These are phyloP conservation scores for Penicillium lividum DNA, from an alignment of 495 filamentous ascomycete genomes.

Conservation along the genomic window DNA sequence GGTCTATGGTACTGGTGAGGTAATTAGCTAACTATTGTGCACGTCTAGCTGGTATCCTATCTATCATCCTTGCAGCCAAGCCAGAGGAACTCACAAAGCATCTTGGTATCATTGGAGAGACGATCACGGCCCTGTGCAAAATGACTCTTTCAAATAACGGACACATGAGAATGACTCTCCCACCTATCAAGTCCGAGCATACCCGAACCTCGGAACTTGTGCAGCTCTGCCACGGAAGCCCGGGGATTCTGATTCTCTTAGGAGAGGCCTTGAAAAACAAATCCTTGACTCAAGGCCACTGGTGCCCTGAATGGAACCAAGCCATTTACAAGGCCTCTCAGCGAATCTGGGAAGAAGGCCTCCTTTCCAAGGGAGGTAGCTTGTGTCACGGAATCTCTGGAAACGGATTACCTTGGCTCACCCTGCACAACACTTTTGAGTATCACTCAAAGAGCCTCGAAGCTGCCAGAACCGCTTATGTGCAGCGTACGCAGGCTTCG, in stretches of 20 bases:
- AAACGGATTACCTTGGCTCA: slow-evolving; percentile 45
- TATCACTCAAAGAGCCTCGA: slow-evolving; percentile 26
- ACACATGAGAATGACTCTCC: slow-evolving; percentile 43
- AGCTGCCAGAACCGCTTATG: slow-evolving; percentile 25
- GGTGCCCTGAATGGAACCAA: slow-evolving; percentile 46
- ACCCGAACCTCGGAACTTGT: slow-evolving; percentile 33
- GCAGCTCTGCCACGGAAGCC: slow-evolving; percentile 50
- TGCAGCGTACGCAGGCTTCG: slow-evolving; percentile 14
- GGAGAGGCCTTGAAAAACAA: slow-evolving; percentile 33
- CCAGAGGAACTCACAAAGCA: slow-evolving; percentile 31
- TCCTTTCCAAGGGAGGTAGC: slow-evolving; percentile 49
- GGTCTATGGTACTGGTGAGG: not conserved
- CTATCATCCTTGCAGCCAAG: slow-evolving; percentile 42
- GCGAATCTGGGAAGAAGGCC: slow-evolving; percentile 49
- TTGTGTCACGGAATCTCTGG: slow-evolving; percentile 51
- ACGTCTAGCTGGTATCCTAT: slow-evolving; percentile 40
- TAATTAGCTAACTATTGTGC: not conserved
- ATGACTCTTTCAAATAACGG: slow-evolving; percentile 38
- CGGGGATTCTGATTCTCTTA: slow-evolving; percentile 42
- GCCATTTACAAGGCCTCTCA: slow-evolving; percentile 37
- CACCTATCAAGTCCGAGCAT: slow-evolving; percentile 16
- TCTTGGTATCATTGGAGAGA: slow-evolving; percentile 37
- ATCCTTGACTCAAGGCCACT: slow-evolving; percentile 27
- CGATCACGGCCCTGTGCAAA: slow-evolving; percentile 41
- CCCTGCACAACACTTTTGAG: slow-evolving; percentile 39